These are phyloP conservation scores for Casuarina equisetifolia DNA, from an alignment of 306 rosid genomes.

Conservation along the genomic window DNA sequence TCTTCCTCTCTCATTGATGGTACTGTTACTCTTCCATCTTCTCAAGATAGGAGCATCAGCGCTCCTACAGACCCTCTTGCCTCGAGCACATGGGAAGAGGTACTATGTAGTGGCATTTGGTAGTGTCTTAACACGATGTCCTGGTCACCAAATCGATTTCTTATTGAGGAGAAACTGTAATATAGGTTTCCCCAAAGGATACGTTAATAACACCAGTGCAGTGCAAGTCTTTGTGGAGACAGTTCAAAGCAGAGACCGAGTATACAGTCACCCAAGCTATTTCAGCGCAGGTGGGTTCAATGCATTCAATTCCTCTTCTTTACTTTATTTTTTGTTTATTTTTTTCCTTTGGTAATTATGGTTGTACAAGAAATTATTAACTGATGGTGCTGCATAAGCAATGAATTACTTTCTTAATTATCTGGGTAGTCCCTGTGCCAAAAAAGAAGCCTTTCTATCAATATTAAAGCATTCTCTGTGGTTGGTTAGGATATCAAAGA, in stretches of 20 bases:
- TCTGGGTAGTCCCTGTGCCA: neutral
- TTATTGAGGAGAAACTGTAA: slow-evolving; percentile 15
- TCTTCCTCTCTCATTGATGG: slow-evolving; percentile 55
- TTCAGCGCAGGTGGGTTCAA: slow-evolving; percentile 67
- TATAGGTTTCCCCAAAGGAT: slow-evolving; percentile 63
- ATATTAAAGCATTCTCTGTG: neutral
- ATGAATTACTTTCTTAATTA: neutral
- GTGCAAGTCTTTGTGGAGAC: slow-evolving; percentile 93
- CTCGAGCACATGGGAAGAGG: slow-evolving; percentile 92
- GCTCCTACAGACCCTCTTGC: slow-evolving; percentile 67
- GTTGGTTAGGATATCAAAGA: neutral
- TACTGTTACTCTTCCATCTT: slow-evolving; percentile 42
- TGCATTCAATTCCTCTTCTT: slow-evolving; percentile 2
- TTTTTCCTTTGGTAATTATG: neutral
- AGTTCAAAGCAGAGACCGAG: slow-evolving; percentile 77
- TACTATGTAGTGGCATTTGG: slow-evolving; percentile 34
- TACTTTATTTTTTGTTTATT: neutral
- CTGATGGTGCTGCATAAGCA: neutral
- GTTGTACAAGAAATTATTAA: slow-evolving; percentile 5
- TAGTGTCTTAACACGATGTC: slow-evolving; percentile 23
- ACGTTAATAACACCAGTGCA: slow-evolving; percentile 74
- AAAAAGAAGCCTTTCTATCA: neutral
- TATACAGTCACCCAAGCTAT: slow-evolving; percentile 79
- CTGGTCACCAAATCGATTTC: slow-evolving; percentile 13
- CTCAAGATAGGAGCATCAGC: slow-evolving; percentile 40